phyloP scores from a whole-genome alignment of 148 eudicot genomes.

The Diospyros lotus region DNA sequence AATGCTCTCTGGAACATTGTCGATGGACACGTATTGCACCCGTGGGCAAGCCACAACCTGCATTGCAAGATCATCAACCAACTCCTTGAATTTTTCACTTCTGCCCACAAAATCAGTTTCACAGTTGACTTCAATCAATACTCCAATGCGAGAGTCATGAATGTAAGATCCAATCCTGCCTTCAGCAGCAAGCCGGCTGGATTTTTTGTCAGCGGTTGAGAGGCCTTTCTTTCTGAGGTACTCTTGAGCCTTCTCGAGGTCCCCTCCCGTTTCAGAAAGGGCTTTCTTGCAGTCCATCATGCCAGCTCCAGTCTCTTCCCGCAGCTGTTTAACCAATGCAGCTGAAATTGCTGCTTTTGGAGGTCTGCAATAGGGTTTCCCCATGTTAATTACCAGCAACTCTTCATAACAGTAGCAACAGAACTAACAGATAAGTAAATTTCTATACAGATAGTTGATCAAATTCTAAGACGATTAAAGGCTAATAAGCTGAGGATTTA shows the following conservation, averaged over 20 bases:
- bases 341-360: slow-evolving; percentile 71
- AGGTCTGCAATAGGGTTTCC: slow-evolving; percentile 38
- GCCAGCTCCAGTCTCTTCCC: slow-evolving; percentile 96
- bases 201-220: slow-evolving; percentile 86
- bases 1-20: slow-evolving; percentile 63
- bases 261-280: slow-evolving; percentile 85
- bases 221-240: slow-evolving; percentile 95
- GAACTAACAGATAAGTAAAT: background rate
- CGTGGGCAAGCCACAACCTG: slow-evolving; percentile 89
- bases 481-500: background rate
- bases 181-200: slow-evolving; percentile 86
- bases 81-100: slow-evolving; percentile 74
- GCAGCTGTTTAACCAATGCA: slow-evolving; percentile 79
- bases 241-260: slow-evolving; percentile 85
- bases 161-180: slow-evolving; percentile 93
- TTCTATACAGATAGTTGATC: background rate
- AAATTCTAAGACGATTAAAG: background rate
- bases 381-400: slow-evolving; percentile 5
- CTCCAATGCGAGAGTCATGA: slow-evolving; percentile 94
- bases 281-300: slow-evolving; percentile 99
- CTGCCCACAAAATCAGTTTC: slow-evolving; percentile 96
- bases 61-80: slow-evolving; percentile 98
- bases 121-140: slow-evolving; percentile 85
- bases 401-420: background rate
- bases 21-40: slow-evolving; percentile 71